Conservation (phyloP, 306 rosid species). For the Canavalia gladiata region DNA sequence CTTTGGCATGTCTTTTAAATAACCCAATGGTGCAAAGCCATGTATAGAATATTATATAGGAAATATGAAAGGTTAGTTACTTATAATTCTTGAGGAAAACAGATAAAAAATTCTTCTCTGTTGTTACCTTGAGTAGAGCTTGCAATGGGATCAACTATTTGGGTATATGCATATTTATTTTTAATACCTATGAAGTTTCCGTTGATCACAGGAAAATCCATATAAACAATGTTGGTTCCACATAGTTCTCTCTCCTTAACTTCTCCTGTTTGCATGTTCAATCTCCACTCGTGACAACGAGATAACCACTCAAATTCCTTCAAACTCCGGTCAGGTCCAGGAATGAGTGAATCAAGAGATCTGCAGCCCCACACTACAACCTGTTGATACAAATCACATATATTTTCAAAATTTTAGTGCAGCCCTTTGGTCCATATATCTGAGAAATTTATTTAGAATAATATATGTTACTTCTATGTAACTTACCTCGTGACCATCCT, state of each 20-base stretch:
- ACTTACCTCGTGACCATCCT: slow-evolving; percentile 66
- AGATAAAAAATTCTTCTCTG: background rate
- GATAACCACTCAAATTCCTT: slow-evolving; percentile 52
- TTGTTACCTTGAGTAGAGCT: slow-evolving; percentile 56
- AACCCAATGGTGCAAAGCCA: background rate
- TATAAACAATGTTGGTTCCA: slow-evolving; percentile 37
- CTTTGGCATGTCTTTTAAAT: slow-evolving; percentile 50
- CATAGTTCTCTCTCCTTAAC: slow-evolving; percentile 61
- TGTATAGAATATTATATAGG: background rate
- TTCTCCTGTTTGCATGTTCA: slow-evolving; percentile 66
- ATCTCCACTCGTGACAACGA: slow-evolving; percentile 70
- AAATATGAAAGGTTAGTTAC: slow-evolving; percentile 25
- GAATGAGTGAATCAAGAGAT: slow-evolving; percentile 69
- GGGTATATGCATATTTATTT: slow-evolving; percentile 68
- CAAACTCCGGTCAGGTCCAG: slow-evolving; percentile 57
- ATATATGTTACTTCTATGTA: background rate
- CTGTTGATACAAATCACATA: slow-evolving; percentile 49
- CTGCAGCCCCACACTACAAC: slow-evolving; percentile 83
- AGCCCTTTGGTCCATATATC: slow-evolving; percentile 3
- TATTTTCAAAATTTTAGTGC: background rate
- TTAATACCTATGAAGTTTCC: slow-evolving; percentile 56
- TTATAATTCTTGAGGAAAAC: background rate
- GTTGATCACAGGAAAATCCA: slow-evolving; percentile 83
- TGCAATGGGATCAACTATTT: slow-evolving; percentile 59
- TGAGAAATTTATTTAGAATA: background rate